Evolutionary conservation across 768 basidiomycete genomes (phyloP).

Genomic region (Coprinopsis strossmayeri): DNA sequence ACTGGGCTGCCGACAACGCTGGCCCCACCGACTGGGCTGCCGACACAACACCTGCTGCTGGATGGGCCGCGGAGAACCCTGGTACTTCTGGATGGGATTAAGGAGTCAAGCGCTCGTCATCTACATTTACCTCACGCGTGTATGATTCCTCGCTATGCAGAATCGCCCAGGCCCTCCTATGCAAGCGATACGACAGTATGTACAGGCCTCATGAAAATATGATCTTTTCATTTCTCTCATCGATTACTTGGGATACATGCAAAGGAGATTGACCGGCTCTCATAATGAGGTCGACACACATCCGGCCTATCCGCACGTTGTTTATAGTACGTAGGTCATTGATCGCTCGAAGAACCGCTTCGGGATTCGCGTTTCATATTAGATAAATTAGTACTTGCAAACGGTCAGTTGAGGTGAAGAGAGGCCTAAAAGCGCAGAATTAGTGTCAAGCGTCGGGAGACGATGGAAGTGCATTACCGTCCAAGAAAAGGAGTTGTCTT

Average conservation of each 20-base stretch:
- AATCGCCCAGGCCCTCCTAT: background rate
- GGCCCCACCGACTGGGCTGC: conserved; percentile 80
- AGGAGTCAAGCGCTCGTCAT: conserved; percentile 1
- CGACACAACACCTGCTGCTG: conserved; percentile 51
- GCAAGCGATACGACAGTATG: conserved; percentile 9
- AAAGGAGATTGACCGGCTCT: background rate
- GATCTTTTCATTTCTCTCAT: conserved; percentile 13
- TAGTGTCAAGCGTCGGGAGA: background rate
- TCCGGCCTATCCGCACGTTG: too few species aligned
- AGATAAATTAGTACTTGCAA: conserved; percentile 20
- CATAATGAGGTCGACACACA: too few species aligned
- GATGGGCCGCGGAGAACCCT: conserved; percentile 36
- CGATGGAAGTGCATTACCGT: conserved; percentile 32
- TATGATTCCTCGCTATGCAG: conserved; percentile 4
- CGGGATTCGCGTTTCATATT: background rate
- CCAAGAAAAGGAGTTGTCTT: conserved; percentile 46
- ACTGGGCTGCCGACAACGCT: conserved; percentile 72
- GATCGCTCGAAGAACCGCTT: background rate
- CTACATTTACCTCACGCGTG: conserved; percentile 11
- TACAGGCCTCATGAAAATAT: conserved; percentile 22
- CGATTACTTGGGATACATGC: background rate
- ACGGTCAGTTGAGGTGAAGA: conserved; percentile 23
- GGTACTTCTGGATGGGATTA: conserved; percentile 35
- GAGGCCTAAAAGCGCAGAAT: too few species aligned
- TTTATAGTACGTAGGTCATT: too few species aligned